phyloP scores from a whole-genome alignment of 2,329 filamentous ascomycete species.

The Scytalidium sp. region DNA sequence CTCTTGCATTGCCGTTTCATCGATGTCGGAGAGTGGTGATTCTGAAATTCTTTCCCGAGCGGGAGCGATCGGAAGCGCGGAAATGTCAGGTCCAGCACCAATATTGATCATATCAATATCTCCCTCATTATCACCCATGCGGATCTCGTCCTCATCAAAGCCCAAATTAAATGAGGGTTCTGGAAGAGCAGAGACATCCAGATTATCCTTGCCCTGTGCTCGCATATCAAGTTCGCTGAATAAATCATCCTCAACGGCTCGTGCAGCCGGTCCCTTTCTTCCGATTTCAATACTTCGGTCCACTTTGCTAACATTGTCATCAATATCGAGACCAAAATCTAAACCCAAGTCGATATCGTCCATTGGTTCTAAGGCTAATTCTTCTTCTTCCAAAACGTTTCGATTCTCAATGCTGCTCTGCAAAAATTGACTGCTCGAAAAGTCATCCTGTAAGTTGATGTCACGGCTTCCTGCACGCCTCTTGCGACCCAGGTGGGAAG shows the following conservation, averaged over 20 bases:
- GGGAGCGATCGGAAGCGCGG: conserved; percentile 43
- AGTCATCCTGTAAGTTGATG: conserved; percentile 67
- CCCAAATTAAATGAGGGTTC: conserved; percentile 54
- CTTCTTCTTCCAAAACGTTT: conserved; percentile 47
- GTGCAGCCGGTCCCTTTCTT: conserved; percentile 73
- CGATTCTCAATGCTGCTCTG: conserved; percentile 54
- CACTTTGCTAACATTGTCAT: conserved; percentile 31
- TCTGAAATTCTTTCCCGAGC: conserved; percentile 61
- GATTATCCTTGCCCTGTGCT: conserved; percentile 52
- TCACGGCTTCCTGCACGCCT: conserved; percentile 58
- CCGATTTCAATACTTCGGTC: conserved; percentile 80
- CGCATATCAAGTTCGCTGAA: conserved; percentile 58
- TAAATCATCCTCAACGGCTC: conserved; percentile 67
- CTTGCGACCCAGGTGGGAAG: conserved; percentile 53
- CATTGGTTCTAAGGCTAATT: conserved; percentile 47
- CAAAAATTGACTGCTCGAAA: conserved; percentile 76
- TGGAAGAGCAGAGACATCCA: conserved; percentile 43
- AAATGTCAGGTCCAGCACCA: conserved; percentile 55
- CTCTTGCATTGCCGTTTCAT: conserved; percentile 58
- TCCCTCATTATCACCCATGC: conserved; percentile 60
- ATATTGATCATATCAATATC: conserved; percentile 62
- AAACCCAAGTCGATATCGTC: conserved; percentile 71
- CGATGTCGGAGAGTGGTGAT: conserved; percentile 68
- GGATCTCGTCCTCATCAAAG: conserved; percentile 49
- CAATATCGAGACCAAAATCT: conserved; percentile 65